Base-by-base conservation (phyloP, 768 basidiomycete species). In the Baorangia bicolor region DNA sequence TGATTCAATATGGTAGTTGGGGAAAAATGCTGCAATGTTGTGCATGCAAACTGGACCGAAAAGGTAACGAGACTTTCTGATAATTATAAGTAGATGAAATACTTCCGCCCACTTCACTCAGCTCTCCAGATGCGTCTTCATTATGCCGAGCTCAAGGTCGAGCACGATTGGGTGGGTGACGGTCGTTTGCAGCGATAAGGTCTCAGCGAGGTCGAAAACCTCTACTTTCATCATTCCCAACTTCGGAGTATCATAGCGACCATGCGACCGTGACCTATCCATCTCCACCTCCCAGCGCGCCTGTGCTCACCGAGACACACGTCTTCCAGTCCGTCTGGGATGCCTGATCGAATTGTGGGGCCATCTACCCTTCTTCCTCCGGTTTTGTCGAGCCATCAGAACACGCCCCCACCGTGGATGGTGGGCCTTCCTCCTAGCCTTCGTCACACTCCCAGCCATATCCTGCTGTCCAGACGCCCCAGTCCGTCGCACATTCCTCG, bases 201-300 rank as follows among this genome's bases (percentile, higher is more conserved):
- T 43, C 71, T 91, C 49, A 89, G 87, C 64, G 89, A 91, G 72
- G 89, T 91, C 6, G 89, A 91, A 69, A 90, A 90, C 63, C 75
- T 91, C 11, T 91, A 90, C 74, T 90, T 90, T 64, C 85, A 84
- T 47, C 85, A 87, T 64, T 86, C 87, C 0, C 84, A 87, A 48
- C 70, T 75, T 27, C 77, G 77, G 53, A 72, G 35, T 13, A 54
- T 57, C 18, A 30, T 41, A 54, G 40, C 56, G 51, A 69, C n/a
- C 43, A 51, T 30, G 28, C 43, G 28, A 61, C 43, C 23, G 38
- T 30, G 16, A 20, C 28, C 27, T 37, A 53, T 47, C 35, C n/a
- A 6, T 18, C 38, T n/a, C 18, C 27, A 11, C 25, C 33, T 12
- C n/a, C 51, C 3, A 25, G n/a, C 25, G 12, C 27, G 3, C 30